These are phyloP conservation scores for Neurospora sp. DNA, from an alignment of 2,329 filamentous ascomycete species.

Conservation along the genomic window DNA sequence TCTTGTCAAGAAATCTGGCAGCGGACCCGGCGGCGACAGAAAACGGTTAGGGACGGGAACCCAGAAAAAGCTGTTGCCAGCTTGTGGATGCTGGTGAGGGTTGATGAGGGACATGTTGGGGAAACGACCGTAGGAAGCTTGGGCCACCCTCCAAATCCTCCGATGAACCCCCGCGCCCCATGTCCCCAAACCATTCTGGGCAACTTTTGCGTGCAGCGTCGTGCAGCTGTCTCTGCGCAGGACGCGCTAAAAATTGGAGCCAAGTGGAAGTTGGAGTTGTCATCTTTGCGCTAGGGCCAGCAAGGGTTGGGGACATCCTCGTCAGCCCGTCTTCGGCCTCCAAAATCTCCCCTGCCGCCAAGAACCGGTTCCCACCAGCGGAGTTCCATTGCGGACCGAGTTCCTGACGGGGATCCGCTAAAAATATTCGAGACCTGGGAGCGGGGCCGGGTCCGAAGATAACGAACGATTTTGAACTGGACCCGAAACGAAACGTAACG, in stretches of 20 bases:
- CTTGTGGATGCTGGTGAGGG: not conserved
- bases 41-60: not conserved
- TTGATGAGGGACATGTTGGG: not conserved
- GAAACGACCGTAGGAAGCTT: not conserved
- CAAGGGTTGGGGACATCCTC: not conserved
- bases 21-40: not conserved
- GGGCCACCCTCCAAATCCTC: not conserved
- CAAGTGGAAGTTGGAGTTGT: not conserved
- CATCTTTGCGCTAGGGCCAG: not conserved
- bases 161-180: not conserved
- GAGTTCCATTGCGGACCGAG: not conserved
- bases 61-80: not conserved
- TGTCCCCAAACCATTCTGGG: not conserved
- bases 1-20: not conserved
- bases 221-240: not conserved
- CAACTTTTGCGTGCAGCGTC: not conserved
- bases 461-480: not conserved
- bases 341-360: not conserved
- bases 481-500: not conserved
- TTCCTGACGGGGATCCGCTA: not conserved
- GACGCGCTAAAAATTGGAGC: not conserved
- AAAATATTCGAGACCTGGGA: not conserved
- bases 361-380: not conserved
- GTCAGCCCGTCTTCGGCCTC: not conserved
- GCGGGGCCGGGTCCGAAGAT: not conserved